A percentile compares a stretch with the other conserved stretches of the same genome.
Conservation (phyloP, 768 basidiomycete genomes). For the Termitomyces sp. region DNA sequence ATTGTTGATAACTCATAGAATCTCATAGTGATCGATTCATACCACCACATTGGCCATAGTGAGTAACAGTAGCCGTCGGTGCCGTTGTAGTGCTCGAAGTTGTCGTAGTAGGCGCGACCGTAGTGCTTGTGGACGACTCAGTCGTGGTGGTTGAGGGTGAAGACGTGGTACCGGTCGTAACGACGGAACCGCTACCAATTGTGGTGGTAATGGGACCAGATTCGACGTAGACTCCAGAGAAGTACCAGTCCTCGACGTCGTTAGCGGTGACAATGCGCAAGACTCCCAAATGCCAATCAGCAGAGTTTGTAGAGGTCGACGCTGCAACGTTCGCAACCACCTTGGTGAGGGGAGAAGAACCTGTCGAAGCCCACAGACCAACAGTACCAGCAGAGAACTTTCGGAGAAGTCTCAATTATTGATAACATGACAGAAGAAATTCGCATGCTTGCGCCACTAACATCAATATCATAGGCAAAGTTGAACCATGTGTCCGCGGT, state of each 20-base stretch:
- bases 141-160: conserved; percentile 12
- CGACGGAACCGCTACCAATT: conserved; percentile 28
- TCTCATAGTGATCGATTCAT: conserved; percentile 2
- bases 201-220: conserved; percentile 48
- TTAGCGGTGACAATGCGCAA: conserved; percentile 47
- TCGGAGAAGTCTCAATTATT: background rate
- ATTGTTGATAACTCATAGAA: background rate
- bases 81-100: conserved; percentile 20
- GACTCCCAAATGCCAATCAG: conserved; percentile 58
- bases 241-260: conserved; percentile 51
- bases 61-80: conserved; percentile 32
- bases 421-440: background rate
- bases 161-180: conserved; percentile 15
- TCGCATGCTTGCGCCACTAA: conserved; percentile 21
- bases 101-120: conserved; percentile 31
- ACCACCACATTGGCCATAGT: conserved; percentile 54
- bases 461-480: conserved; percentile 63
- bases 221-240: conserved; percentile 60
- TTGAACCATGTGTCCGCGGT: conserved; percentile 55
- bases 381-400: conserved; percentile 50
- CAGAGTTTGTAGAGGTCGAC: conserved; percentile 52
- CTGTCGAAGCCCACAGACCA: conserved; percentile 55
- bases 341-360: conserved; percentile 39
- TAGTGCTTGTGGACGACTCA: conserved; percentile 21
- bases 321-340: conserved; percentile 44